Conservation (phyloP, 2,329 filamentous ascomycete genomes). For the Fusarium verrucosum region DNA sequence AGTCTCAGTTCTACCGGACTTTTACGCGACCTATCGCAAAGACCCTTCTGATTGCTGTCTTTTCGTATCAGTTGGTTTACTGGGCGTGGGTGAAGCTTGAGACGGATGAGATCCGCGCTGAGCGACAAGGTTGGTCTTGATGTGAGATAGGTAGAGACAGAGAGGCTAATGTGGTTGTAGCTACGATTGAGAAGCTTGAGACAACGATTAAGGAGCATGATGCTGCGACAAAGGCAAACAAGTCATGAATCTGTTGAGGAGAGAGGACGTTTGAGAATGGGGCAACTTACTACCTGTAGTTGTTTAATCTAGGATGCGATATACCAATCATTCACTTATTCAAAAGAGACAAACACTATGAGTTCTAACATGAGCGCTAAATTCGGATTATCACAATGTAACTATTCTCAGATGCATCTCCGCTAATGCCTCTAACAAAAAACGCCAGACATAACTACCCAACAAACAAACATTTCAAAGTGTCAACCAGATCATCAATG, state of each 20-base stretch:
- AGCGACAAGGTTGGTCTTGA: slow-evolving; percentile 62
- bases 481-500: slow-evolving; percentile 32
- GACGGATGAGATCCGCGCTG: slow-evolving; percentile 70
- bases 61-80: slow-evolving; percentile 82
- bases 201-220: slow-evolving; percentile 51
- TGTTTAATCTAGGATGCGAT: neutral
- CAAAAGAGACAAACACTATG: neutral
- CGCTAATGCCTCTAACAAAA: slow-evolving; percentile 14
- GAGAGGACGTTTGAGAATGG: neutral
- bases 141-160: slow-evolving; percentile 11
- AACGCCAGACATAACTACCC: slow-evolving; percentile 18
- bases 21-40: slow-evolving; percentile 79
- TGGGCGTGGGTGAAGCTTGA: slow-evolving; percentile 80
- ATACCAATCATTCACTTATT: neutral
- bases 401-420: slow-evolving; percentile 2
- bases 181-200: slow-evolving; percentile 51
- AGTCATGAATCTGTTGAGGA: slow-evolving; percentile 3
- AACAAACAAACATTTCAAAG: slow-evolving; percentile 21
- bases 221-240: slow-evolving; percentile 36
- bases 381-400: neutral
- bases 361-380: neutral
- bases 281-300: neutral
- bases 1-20: slow-evolving; percentile 77
- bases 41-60: slow-evolving; percentile 76
- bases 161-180: slow-evolving; percentile 31